A percentile compares a stretch with the other conserved stretches of the same genome.
Evolutionary conservation across 1,139 yeast species (phyloP).

Genomic region (Casaregolazyma suthepensis): DNA sequence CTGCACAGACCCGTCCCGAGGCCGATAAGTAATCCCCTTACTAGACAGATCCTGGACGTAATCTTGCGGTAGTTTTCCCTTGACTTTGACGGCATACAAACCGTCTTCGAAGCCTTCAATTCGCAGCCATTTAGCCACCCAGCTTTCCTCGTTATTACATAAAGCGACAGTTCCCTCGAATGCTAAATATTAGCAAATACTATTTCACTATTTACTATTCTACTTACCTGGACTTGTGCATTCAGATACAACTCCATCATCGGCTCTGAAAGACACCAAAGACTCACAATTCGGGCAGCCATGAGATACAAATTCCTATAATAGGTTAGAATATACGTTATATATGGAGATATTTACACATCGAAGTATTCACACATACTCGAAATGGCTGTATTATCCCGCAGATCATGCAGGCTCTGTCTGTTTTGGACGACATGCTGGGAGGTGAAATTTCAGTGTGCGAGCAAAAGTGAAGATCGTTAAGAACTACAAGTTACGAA

Average conservation of each 20-base stretch:
- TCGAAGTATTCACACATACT: conserved; percentile 29
- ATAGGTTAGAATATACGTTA: neutral
- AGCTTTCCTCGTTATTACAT: conserved; percentile 77
- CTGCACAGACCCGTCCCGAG: conserved; percentile 92
- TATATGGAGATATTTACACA: neutral
- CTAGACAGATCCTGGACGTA: conserved; percentile 65
- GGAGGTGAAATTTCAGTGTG: neutral
- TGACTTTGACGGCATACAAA: conserved; percentile 82
- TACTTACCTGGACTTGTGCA: conserved; percentile 77
- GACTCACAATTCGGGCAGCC: conserved; percentile 99
- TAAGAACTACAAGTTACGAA: neutral
- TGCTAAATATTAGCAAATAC: conserved; percentile 31
- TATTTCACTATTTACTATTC: neutral
- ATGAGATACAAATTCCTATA: conserved; percentile 57
- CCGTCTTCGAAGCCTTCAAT: conserved; percentile 89
- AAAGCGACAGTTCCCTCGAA: conserved; percentile 94
- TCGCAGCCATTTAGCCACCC: conserved; percentile 98
- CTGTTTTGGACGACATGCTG: conserved; percentile 55
- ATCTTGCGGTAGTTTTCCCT: conserved; percentile 87
- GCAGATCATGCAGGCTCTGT: conserved; percentile 96
- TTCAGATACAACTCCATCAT: conserved; percentile 77
- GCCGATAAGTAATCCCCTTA: conserved; percentile 78
- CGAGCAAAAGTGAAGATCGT: neutral
- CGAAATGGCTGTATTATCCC: conserved; percentile 79
- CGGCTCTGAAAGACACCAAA: conserved; percentile 71